Base-by-base conservation (phyloP, 805 yeast species). In the Saturnispora bothae region DNA sequence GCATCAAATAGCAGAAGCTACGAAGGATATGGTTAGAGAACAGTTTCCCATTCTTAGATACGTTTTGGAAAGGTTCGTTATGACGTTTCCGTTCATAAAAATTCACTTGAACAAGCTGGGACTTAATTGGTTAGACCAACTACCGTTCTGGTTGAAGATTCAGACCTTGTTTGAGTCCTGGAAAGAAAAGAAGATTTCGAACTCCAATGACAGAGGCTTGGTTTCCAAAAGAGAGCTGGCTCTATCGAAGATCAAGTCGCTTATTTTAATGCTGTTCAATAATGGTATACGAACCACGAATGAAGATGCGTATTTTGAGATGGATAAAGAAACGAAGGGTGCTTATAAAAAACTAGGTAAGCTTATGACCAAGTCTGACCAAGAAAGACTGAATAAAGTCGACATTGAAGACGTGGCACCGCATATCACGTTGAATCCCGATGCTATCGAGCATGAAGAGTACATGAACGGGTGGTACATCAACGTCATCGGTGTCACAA, bases 111-210 rank as follows among this genome's bases (percentile, higher is more conserved):
- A 44, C 18, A 46, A 46, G 18, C 30, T 46, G 14, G 49, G 48
- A 5, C 28, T 34, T 3, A 29, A 35, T 1, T 38, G 42, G 28
- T 37, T 36, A 5, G 43, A 47, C 16, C 45, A 47, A 22, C 46
- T 48, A 21, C 44, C 38, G 14, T 83, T 89, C 51, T 89, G 96
- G 96, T 73, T 73, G 33, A 78, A 79, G 34, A 77, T 86, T 0
- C 96, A 88, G 58, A 77, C 78, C 19, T 84, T 88, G 51, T 72
- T 80, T 51, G 94, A 86, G 52, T 71, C 78, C 39, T 78, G 92
- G 61, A 79, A 83, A 56, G 60, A 68, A 16, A 75, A 83, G 54
- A 73, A 75, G 31, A 73, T 89, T 35, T 76, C 86, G 44, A 71
- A 76, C 41, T 71, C 88, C 19, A 72, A 73, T 30, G 95, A 84